Base-by-base conservation (phyloP, 495 filamentous ascomycete genomes). In the Xylaria bambusicola region DNA sequence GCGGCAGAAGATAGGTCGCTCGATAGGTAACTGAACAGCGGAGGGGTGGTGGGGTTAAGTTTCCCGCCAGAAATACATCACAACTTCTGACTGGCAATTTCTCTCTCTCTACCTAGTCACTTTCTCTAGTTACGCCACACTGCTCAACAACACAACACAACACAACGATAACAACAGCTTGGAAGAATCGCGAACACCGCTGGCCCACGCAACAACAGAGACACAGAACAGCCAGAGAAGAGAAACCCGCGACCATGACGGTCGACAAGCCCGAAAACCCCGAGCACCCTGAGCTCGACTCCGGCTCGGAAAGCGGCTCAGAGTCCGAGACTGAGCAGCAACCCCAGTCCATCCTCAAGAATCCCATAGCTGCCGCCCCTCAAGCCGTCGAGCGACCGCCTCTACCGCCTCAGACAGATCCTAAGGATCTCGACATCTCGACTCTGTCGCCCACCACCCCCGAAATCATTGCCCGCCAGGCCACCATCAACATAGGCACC, bases 401-500 rank as follows among this genome's bases (percentile, higher is more conserved):
- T 46, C 81, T 96, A 15, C 94, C 94, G 52, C 87, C 89, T 47
- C 94, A 98, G 76, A 94, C 94, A 38, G 87, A 98, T 62, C 91
- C 94, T 63, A 82, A 86, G 64, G 86, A 89, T 59, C 80, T 98
- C 60, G 91, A 97, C 67, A 80, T 95, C 63, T 81, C 82, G 52
- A 82, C 76, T 24, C 76, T 98, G 61, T 90, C 80, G 52, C 95
- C 94, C 38, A 79, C 97, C 57, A 92, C 93, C 2, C 93, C 94
- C 61, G 94, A 98, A 69, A 97, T 98, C 66, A 98, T 98, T 71
- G 86, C 89, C 58, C 86, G 95, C 57, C 94, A 98, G 82, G 94
- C 94, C 21, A 98, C 95, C 35, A 96, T 97, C 80, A 98, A 98
- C 77, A 97, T 98, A 67, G 94, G 93, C 62, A 97, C 94, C 35